Base-by-base conservation (phyloP, 768 basidiomycete species). In the Mycena latifolia region DNA sequence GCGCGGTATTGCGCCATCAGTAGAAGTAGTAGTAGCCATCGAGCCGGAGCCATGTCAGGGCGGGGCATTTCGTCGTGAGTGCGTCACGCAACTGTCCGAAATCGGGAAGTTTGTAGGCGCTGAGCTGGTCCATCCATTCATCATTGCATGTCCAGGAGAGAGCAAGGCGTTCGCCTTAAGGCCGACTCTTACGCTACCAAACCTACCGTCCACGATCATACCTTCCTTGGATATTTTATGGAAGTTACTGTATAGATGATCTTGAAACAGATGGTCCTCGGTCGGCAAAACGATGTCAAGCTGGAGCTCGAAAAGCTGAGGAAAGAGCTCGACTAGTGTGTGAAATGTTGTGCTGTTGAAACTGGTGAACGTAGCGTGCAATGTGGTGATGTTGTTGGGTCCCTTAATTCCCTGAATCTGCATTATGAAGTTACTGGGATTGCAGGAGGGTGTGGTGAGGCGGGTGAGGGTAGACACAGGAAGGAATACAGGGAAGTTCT, bases 41-140 rank as follows among this genome's bases (percentile, higher is more conserved):
- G 45, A 58, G 24, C 31, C 31, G 35, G 22, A 48, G 45, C 5
- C 46, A 47, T 1, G 11, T 35, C 43, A 58, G 46, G 29, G 17
- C 29, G 31, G 56, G 56, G 45, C 56, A 58, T 14, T n/a, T 3
- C 22, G 17, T 31, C 39, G 48, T 29, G n/a, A 58, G 56, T 10
- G 28, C 31, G 11, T 58, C 46, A 12, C 56, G 56, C 56, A 48
- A 4, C 56, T 35, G 28, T 7, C 5, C 15, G 33, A 58, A 58
- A n/a, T 48, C 45, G 20, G 56, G 46, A 47, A 58, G 11, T 24
- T 22, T 58, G 56, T 58, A 58, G 5, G 29, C 56, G 24, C 43
- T 33, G 29, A 25, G 56, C 9, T 20, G 7, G 18, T 29, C 20
- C 14, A 17, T 12, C 22, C 25, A 7, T 0, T 25, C 6, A 8